Evolutionary conservation across 2,329 filamentous ascomycete genomes (phyloP).

Genomic region (Aspergillus glaucus): DNA sequence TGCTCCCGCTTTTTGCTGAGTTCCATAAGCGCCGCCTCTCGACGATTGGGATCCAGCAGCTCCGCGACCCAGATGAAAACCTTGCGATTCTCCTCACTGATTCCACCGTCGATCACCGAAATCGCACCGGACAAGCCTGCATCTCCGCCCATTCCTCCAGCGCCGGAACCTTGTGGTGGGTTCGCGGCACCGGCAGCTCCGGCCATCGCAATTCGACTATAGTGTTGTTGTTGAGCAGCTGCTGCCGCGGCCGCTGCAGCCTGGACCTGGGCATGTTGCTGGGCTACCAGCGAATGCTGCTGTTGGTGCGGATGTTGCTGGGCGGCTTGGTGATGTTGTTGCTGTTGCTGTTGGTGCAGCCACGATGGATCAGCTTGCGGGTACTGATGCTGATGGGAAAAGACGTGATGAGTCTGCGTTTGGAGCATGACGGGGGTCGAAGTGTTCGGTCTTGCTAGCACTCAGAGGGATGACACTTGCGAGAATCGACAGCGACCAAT

Average conservation of each 20-base stretch:
- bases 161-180: conserved; percentile 29
- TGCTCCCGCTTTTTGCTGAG: conserved; percentile 98
- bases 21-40: conserved; percentile 87
- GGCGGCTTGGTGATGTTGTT: conserved; percentile 29
- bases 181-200: conserved; percentile 49
- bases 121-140: conserved; percentile 24
- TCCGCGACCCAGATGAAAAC: conserved; percentile 93
- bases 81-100: conserved; percentile 84
- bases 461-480: conserved; percentile 13
- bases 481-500: conserved; percentile 16
- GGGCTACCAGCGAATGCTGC: conserved; percentile 41
- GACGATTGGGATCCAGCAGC: conserved; percentile 75
- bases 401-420: conserved; percentile 55
- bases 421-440: conserved; percentile 37
- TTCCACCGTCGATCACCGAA: conserved; percentile 54
- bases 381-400: conserved; percentile 54
- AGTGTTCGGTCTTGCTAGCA: conserved; percentile 14
- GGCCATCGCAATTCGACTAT: conserved; percentile 64
- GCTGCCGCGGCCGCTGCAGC: conserved; percentile 36
- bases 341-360: conserved; percentile 38
- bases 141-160: conserved; percentile 45
- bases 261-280: conserved; percentile 52
- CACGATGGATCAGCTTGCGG: conserved; percentile 42
- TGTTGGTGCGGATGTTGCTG: conserved; percentile 35
- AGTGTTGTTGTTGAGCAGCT: conserved; percentile 50